phyloP scores from a whole-genome alignment of 1,284 basidiomycete genomes.

The Tylopilus sp. region DNA sequence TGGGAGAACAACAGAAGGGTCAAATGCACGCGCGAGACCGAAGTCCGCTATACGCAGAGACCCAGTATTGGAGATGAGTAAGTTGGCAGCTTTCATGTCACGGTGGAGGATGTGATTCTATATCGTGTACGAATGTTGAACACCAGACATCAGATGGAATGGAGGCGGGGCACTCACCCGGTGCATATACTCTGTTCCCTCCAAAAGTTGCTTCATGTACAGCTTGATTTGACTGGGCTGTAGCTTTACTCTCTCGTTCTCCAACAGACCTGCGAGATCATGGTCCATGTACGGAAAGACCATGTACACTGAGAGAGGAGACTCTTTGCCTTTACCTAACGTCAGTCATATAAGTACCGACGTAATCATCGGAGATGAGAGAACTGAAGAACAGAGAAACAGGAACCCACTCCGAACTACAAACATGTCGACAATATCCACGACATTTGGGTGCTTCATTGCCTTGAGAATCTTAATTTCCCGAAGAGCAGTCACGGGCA shows the following conservation, averaged over 20 bases:
- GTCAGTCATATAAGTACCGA: slow-evolving; percentile 3
- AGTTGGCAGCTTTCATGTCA: slow-evolving; percentile 98
- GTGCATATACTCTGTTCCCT: slow-evolving; percentile 96
- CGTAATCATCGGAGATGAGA: background rate
- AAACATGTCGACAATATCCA: slow-evolving; percentile 92
- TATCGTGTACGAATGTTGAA: slow-evolving; percentile 1
- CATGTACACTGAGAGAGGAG: slow-evolving; percentile 88
- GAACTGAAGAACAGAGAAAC: background rate
- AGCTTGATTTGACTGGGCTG: slow-evolving; percentile 87
- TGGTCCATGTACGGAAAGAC: slow-evolving; percentile 99
- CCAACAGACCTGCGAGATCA: slow-evolving; percentile 91
- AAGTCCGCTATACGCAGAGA: slow-evolving; percentile 92
- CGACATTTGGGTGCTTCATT: slow-evolving; percentile 81
- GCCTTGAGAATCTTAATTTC: slow-evolving; percentile 97
- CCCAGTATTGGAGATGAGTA: slow-evolving; percentile 88
- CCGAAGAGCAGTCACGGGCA: slow-evolving; percentile 95
- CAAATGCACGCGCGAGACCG: slow-evolving; percentile 83
- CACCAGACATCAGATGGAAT: slow-evolving; percentile 1
- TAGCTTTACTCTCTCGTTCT: slow-evolving; percentile 83
- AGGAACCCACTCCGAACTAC: slow-evolving; percentile 59
- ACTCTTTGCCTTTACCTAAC: slow-evolving; percentile 55
- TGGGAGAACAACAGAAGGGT: slow-evolving; percentile 43
- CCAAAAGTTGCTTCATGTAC: slow-evolving; percentile 92
- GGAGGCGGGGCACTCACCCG: slow-evolving; percentile 45
- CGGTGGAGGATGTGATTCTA: slow-evolving; percentile 96